Conservation (phyloP, 2,329 filamentous ascomycete species). For the Pseudopyricularia javanii region DNA sequence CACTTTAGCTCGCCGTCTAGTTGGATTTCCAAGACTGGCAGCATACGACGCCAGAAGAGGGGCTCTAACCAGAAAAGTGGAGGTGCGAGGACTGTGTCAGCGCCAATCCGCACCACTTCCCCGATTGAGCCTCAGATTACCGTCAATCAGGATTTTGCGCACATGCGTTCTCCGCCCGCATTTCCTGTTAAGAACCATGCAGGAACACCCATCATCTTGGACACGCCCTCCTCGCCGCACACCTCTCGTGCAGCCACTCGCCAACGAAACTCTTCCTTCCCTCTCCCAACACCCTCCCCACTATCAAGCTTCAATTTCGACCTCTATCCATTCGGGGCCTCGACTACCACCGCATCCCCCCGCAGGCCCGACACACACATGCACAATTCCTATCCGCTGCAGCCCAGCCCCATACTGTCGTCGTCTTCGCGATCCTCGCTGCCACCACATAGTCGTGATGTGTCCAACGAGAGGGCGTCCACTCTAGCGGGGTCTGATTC, state of each 20-base stretch:
- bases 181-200: constrained; percentile 1
- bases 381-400: neutral
- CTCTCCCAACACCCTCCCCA: constrained; percentile 39
- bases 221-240: constrained; percentile 2
- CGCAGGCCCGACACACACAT: constrained; percentile 4
- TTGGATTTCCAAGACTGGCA: constrained; percentile 45
- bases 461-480: constrained; percentile 41
- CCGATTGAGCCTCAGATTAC: constrained; percentile 11
- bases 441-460: constrained; percentile 26
- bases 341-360: constrained; percentile 14
- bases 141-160: constrained; percentile 14
- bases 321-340: constrained; percentile 29
- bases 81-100: constrained; percentile 40
- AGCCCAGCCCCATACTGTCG: constrained; percentile 5
- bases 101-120: constrained; percentile 23
- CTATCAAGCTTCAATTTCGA: constrained; percentile 44
- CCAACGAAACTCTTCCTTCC: constrained; percentile 39
- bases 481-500: constrained; percentile 60
- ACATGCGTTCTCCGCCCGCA: constrained; percentile 10
- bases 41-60: constrained; percentile 42
- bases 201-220: constrained; percentile 1
- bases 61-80: constrained; percentile 22
- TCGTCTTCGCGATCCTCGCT: constrained; percentile 11
- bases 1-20: constrained; percentile 43
- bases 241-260: constrained; percentile 12